Evolutionary conservation across 768 basidiomycete species (phyloP), one percentile per base, ranked within the genome.

Genomic region (Lactifluus volemus): DNA sequence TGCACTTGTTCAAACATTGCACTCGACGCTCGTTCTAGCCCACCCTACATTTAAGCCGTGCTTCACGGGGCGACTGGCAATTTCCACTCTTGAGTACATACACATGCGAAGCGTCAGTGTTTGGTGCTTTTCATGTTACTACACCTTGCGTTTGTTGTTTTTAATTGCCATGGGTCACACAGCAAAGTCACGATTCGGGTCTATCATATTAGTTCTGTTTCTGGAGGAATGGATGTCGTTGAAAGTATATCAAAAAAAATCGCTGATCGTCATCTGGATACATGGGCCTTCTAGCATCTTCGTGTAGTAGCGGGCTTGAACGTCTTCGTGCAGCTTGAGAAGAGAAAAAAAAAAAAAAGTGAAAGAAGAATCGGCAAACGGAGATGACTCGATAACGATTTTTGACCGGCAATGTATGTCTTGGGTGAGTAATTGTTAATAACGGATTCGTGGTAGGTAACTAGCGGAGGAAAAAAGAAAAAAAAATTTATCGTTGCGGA

Each of bases 1-100:
- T 30, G 19, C 36, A 29, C 30, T 11, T n/a, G 53, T 9, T 39
- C 52, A n/a, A n/a, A n/a, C n/a, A n/a, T n/a, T n/a, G n/a, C n/a
- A n/a, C n/a, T n/a, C 59, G 30, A 34, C 53, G 49, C 3, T 60
- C 29, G 41, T 55, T 60, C 48, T 55, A 14, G 53, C 30, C 48
- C 44, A 15, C 7, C 21, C 21, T n/a, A 10, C 8, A 12, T 11
- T 36, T 21, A 39, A 49, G 32, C 59, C 53, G 60, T 25, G 15
- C 45, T 49, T 34, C 42, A 55, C 44, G 47, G 38, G 1, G 39
- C 10, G 32, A 30, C 50, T 38, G 17, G 19, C 7, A 21, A 30
- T 32, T 41, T 19, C 38, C 41, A 30, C 29, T 44, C 53, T n/a
- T 30, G 53, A n/a, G 29, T 19, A 0, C 45, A 25, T 25, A 47